These are phyloP conservation scores for Komagataella kurtzmanii DNA, from an alignment of 805 yeast genomes.

Conservation along the genomic window DNA sequence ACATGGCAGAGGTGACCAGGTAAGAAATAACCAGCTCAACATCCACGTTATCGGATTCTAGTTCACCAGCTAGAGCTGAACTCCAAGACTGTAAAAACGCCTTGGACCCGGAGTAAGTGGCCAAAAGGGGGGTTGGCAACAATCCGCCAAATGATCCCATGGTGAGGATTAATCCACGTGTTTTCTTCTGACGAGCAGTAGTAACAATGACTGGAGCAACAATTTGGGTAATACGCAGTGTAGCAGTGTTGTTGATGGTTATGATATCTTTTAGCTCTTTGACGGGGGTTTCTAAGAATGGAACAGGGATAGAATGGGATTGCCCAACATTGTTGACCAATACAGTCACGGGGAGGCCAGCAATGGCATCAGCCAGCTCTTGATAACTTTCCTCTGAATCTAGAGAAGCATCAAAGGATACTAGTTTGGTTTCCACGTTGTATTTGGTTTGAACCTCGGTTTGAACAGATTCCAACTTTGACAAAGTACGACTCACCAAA, in stretches of 20 bases:
- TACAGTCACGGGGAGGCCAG: constrained; percentile 50
- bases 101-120: constrained; percentile 93
- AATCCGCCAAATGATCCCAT: constrained; percentile 98
- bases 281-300: constrained; percentile 69
- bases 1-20: constrained; percentile 90
- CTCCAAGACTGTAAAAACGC: constrained; percentile 94
- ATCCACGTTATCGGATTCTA: constrained; percentile 56
- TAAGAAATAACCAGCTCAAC: constrained; percentile 80
- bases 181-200: constrained; percentile 27
- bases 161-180: constrained; percentile 71
- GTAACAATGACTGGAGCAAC: constrained; percentile 57
- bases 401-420: constrained; percentile 68
- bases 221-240: constrained; percentile 72
- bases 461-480: constrained; percentile 59
- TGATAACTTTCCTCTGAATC: constrained; percentile 48
- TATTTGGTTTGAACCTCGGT: constrained; percentile 46
- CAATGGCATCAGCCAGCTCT: constrained; percentile 29
- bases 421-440: constrained; percentile 46
- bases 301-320: constrained; percentile 90
- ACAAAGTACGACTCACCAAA: constrained; percentile 70
- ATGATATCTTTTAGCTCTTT: constrained; percentile 69
- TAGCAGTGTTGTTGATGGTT: constrained; percentile 74
- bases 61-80: constrained; percentile 75
- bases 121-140: constrained; percentile 82
- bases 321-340: constrained; percentile 90